These are phyloP conservation scores for Phytopythium ostracodes DNA, from an alignment of 352 stramenopile species.

Conservation along the genomic window DNA sequence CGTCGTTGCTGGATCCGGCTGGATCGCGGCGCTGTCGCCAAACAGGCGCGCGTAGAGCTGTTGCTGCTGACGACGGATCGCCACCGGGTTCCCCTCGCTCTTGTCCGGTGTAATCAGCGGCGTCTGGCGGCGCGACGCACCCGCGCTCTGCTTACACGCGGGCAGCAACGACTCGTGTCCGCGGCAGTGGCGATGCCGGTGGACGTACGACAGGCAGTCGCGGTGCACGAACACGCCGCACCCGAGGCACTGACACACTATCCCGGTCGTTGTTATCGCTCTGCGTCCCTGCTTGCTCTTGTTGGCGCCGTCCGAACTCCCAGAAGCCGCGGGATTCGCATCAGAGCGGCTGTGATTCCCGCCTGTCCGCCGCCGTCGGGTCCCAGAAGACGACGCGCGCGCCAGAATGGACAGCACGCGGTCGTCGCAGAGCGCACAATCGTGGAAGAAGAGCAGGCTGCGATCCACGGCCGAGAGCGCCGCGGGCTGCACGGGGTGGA, in stretches of 20 bases:
- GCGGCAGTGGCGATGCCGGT: conserved; percentile 44
- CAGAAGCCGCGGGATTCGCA: not conserved
- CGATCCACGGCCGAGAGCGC: conserved; percentile 42
- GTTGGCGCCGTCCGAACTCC: not conserved
- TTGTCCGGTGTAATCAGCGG: conserved; percentile 5
- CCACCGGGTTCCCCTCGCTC: conserved; percentile 11
- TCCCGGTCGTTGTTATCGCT: not conserved
- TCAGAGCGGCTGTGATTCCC: not conserved
- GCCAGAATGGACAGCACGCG: conserved; percentile 34
- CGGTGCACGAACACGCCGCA: conserved; percentile 54
- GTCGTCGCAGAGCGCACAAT: conserved; percentile 50
- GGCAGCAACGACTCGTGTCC: conserved; percentile 28
- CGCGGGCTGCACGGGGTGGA: conserved; percentile 25
- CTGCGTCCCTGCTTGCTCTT: not conserved
- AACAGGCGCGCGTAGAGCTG: conserved; percentile 4
- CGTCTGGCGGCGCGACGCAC: not conserved
- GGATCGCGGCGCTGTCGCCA: not conserved
- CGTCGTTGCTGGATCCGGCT: not conserved
- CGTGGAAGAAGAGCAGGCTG: conserved; percentile 58
- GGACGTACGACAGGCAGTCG: conserved; percentile 43
- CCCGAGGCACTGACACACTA: conserved; percentile 49
- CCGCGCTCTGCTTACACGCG: conserved; percentile 21
- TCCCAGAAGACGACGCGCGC: conserved; percentile 4
- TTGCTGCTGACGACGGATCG: conserved; percentile 7
- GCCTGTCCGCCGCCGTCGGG: not conserved